Base-by-base conservation (phyloP, 495 filamentous ascomycete genomes). In the Staphylotrichum tortipilum region DNA sequence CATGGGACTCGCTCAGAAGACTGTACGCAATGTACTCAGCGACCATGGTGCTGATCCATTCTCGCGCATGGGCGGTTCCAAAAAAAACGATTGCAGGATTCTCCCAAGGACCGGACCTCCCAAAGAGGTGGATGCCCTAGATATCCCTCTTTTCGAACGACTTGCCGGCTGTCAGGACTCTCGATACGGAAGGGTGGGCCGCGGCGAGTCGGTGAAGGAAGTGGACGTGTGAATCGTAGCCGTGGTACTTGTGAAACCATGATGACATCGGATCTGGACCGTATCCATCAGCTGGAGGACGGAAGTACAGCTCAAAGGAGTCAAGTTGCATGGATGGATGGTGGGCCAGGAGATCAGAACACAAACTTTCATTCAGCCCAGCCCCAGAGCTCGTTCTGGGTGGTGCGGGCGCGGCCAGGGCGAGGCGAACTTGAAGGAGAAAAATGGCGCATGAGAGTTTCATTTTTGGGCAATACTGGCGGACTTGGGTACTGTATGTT, bases 11-110 rank as follows among this genome's bases (percentile, higher is more conserved):
- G 12, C 58, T 66, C 10, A 82, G 60, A 43, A 83, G 67, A 34
- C 65, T 65, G 60, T 76, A 80, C 12, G 73, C 69, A n/a, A 80
- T 63, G 58, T 80, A 82, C 57, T 83, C 79, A 37, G 40, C 46
- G 6, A 72, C 70, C 61, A 71, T 67, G n/a, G 78, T 77, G n/a
- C 75, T 74, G 46, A 83, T 78, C 80, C 80, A 84, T 62, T 84
- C 80, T 14, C 80, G 62, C 5, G 79, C 80, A 57, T 84, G 80
- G 8, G 81, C 78, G 28, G 76, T 83, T 10, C 74, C 75, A 55
- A 82, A 78, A 50, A 78, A 74, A 40, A 82, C 67, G 36, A 82
- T 63, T 7, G 76, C 80, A 2, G 77, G 76, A 59, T 77, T 77
- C 2, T 55, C 66, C 34, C 75, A 68, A 50, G 74, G 75, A 3